Evolutionary conservation across 2,329 filamentous ascomycete species (phyloP).

Genomic region (Botrytis porri): DNA sequence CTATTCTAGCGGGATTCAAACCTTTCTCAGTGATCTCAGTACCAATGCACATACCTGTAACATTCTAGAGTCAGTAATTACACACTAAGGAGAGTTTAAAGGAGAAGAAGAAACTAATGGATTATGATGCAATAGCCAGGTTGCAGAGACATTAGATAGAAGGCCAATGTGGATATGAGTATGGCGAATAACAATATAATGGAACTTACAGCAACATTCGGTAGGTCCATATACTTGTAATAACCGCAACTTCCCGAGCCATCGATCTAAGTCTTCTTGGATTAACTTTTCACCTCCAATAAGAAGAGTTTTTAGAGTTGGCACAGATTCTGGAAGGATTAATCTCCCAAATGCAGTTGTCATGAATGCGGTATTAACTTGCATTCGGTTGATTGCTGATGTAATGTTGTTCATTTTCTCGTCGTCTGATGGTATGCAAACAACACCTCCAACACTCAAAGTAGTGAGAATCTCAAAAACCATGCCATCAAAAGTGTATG

Average conservation of each 20-base stretch:
- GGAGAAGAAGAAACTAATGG: background rate
- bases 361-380: constrained; percentile 26
- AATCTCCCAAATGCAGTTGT: constrained; percentile 51
- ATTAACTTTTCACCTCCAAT: constrained; percentile 83
- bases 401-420: constrained; percentile 26
- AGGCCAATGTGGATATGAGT: background rate
- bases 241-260: constrained; percentile 39
- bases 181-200: background rate
- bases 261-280: constrained; percentile 46
- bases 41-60: constrained; percentile 3
- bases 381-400: constrained; percentile 23
- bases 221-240: constrained; percentile 64
- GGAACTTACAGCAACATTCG: constrained; percentile 10
- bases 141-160: background rate
- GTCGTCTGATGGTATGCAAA: constrained; percentile 30
- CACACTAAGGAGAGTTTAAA: rapidly evolving
- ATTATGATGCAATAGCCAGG: no score
- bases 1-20: background rate
- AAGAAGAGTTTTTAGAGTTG: constrained; percentile 68
- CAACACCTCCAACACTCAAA: constrained; percentile 25
- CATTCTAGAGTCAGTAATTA: background rate
- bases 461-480: constrained; percentile 27
- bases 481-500: constrained; percentile 28
- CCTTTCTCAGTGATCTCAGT: background rate
- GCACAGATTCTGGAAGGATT: constrained; percentile 78